phyloP scores from a whole-genome alignment of 2,329 filamentous ascomycete species.

The Aspergillus sp. region DNA sequence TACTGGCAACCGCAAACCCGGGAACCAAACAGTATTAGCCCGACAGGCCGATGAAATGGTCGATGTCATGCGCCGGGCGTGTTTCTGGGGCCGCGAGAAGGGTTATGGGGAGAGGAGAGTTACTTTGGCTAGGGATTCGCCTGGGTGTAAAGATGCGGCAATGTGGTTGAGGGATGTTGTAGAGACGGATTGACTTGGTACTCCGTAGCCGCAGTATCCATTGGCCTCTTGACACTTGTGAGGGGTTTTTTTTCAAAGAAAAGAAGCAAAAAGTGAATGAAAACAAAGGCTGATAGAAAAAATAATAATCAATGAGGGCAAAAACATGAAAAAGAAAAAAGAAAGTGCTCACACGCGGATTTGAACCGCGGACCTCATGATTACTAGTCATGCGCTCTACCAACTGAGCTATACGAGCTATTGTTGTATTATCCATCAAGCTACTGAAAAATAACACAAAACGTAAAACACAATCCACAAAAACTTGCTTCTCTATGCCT shows the following conservation, averaged over 20 bases:
- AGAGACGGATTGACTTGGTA: background rate
- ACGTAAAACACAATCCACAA: too few species aligned
- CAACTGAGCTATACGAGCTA: too few species aligned
- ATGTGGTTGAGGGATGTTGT: background rate
- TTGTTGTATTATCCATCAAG: too few species aligned
- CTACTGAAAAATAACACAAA: too few species aligned
- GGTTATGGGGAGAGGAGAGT: slow-evolving; percentile 34
- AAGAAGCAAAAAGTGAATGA: background rate
- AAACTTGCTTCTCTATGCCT: too few species aligned
- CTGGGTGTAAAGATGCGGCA: background rate
- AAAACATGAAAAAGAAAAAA: too few species aligned
- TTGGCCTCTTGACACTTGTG: too few species aligned
- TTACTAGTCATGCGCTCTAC: too few species aligned
- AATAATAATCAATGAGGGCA: background rate
- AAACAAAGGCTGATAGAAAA: background rate
- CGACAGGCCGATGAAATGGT: slow-evolving; percentile 38
- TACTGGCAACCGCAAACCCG: background rate
- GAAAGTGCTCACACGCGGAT: too few species aligned
- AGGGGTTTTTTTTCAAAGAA: background rate
- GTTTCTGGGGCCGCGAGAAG: slow-evolving; percentile 40
- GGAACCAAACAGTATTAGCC: slow-evolving; percentile 23
- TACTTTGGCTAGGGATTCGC: slow-evolving; percentile 7
- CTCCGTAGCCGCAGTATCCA: background rate
- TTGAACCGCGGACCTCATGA: too few species aligned
- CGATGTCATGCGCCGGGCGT: slow-evolving; percentile 36